Percentiles rank a stretch among this genome's conserved stretches.
Conservation (phyloP, 1,139 yeast genomes). For the Saccharomyces pastorianus region DNA sequence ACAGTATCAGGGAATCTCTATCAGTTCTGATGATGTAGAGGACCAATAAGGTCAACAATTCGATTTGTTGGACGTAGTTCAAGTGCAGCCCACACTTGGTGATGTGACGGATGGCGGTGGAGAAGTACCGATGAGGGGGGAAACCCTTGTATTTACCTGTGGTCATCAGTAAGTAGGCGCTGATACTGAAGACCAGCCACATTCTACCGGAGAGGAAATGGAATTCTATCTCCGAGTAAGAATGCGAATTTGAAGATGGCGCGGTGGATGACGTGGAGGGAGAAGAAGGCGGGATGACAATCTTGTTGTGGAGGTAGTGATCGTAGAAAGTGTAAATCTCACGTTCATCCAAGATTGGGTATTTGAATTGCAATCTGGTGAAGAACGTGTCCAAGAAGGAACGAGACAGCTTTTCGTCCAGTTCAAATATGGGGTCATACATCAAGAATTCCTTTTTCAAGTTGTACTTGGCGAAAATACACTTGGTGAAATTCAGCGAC, state of each 20-base stretch:
- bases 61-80: slow-evolving; percentile 39
- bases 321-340: slow-evolving; percentile 41
- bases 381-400: slow-evolving; percentile 44
- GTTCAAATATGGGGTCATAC: slow-evolving; percentile 41
- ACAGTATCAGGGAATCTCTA: slow-evolving; percentile 44
- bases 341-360: slow-evolving; percentile 42
- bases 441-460: slow-evolving; percentile 35
- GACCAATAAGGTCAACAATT: slow-evolving; percentile 42
- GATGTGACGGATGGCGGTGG: slow-evolving; percentile 49
- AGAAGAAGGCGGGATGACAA: slow-evolving; percentile 2
- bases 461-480: slow-evolving; percentile 38
- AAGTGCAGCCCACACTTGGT: slow-evolving; percentile 37
- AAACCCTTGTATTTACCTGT: slow-evolving; percentile 45
- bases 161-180: slow-evolving; percentile 42
- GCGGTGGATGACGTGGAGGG: not conserved
- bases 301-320: slow-evolving; percentile 35
- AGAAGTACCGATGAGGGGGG: slow-evolving; percentile 41
- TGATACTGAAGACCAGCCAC: slow-evolving; percentile 44
- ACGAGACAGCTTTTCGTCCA: slow-evolving; percentile 39
- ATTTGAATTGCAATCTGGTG: slow-evolving; percentile 43
- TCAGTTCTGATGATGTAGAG: slow-evolving; percentile 50
- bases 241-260: slow-evolving; percentile 8
- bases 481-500: slow-evolving; percentile 33
- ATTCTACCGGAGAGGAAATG: slow-evolving; percentile 44
- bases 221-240: slow-evolving; percentile 34